These are phyloP conservation scores for Lodderomyces elongisporus DNA, from an alignment of 1,139 yeast genomes.

Conservation along the genomic window DNA sequence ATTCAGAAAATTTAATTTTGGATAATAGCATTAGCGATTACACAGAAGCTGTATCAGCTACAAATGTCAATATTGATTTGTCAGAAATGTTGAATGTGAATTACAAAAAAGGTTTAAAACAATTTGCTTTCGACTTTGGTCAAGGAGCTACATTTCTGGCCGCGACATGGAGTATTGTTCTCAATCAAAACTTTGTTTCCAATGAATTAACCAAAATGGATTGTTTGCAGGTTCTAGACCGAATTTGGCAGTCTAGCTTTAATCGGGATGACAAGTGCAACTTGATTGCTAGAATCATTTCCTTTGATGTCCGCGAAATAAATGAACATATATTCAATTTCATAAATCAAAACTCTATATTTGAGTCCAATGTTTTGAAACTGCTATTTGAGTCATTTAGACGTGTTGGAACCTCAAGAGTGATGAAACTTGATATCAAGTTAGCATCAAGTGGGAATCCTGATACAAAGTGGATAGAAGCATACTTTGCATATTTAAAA, in stretches of 20 bases:
- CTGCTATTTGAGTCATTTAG: conserved; percentile 11
- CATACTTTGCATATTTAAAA: conserved; percentile 18
- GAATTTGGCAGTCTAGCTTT: conserved; percentile 22
- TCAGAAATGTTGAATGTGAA: conserved; percentile 26
- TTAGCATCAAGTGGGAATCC: background rate
- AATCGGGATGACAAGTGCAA: conserved; percentile 12
- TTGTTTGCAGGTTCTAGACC: conserved; percentile 20
- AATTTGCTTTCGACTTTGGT: conserved; percentile 24
- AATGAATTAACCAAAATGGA: conserved; percentile 18
- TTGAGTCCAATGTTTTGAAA: conserved; percentile 12
- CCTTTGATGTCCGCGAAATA: conserved; percentile 25
- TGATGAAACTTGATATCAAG: conserved; percentile 1
- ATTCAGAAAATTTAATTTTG: conserved; percentile 8
- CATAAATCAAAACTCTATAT: conserved; percentile 9
- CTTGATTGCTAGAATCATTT: conserved; percentile 19
- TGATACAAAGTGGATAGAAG: conserved; percentile 17
- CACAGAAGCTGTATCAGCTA: conserved; percentile 1
- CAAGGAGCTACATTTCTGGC: conserved; percentile 28
- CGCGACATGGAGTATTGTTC: conserved; percentile 31
- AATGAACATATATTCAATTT: conserved; percentile 22
- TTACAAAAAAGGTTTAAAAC: conserved; percentile 23
- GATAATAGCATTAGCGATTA: background rate
- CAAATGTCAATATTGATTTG: conserved; percentile 20
- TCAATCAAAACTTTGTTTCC: conserved; percentile 26
- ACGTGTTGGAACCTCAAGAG: background rate